Percentiles rank a stretch among this genome's conserved stretches.
These are phyloP conservation scores for Hypoxylon trugodes DNA, from an alignment of 495 filamentous ascomycete species.

Conservation along the genomic window DNA sequence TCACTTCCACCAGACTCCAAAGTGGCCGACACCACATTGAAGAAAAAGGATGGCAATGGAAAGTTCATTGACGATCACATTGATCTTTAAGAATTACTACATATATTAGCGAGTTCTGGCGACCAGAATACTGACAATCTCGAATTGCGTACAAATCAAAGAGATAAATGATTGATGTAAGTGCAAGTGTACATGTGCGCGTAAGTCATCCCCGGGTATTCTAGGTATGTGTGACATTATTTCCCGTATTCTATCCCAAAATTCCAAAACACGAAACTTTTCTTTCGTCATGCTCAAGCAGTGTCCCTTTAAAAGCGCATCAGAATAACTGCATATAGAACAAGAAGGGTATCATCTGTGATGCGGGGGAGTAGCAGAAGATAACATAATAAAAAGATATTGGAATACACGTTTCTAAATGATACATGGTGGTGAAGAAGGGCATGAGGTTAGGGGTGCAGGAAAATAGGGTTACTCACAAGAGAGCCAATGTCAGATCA, in stretches of 20 bases:
- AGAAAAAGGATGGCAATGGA: neutral
- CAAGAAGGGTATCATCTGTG: conserved; percentile 21
- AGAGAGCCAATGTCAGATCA: conserved; percentile 82
- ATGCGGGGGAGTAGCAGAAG: conserved; percentile 19
- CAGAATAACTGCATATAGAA: conserved; percentile 29
- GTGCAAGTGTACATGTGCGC: neutral
- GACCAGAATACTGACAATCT: neutral
- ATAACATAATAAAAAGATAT: conserved; percentile 20
- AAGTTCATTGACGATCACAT: conserved; percentile 9
- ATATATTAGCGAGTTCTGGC: conserved; percentile 34
- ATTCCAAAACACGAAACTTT: neutral
- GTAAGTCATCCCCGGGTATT: conserved; percentile 6
- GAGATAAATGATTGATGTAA: conserved; percentile 4
- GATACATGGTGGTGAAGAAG: neutral
- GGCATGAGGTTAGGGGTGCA: conserved; percentile 11
- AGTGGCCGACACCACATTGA: too few species aligned
- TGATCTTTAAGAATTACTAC: conserved; percentile 32
- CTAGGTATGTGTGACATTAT: neutral
- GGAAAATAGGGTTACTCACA: conserved; percentile 64
- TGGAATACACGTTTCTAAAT: neutral
- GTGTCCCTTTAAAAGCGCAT: conserved; percentile 35
- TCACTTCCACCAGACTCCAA: too few species aligned
- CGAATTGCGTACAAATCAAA: neutral
- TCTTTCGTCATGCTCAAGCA: conserved; percentile 21
- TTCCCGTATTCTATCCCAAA: neutral